Base-by-base conservation (phyloP, 192 early-diverging fungal genomes). In the Coemansia sp. region DNA sequence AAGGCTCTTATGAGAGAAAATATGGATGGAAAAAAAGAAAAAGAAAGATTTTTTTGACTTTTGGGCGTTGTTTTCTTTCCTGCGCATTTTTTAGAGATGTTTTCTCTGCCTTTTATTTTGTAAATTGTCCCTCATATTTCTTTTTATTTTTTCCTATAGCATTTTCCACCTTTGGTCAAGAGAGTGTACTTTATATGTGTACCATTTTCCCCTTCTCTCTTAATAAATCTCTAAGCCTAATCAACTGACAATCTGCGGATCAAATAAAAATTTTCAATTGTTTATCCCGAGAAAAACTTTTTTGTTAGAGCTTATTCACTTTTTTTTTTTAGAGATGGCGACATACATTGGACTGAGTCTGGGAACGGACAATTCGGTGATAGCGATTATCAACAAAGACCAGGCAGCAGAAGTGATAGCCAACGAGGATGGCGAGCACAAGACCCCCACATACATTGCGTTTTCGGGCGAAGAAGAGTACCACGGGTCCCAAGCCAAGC, bases 361-460 rank as follows among this genome's bases (percentile, higher is more conserved):
- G 81, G 92, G 92, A 70, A 90, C 85, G 51, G 80, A 86, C 70
- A 88, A 88, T 73, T 88, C 88, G 43, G 86, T 89, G 58, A 89
- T 94, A 69, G 87, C 89, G 52, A 87, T 90, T 65, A 82, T 91
- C 54, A 87, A 83, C 68, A 92, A 90, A 73, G 88, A 86, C 55
- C 57, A 62, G 46, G 57, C 66, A 28, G 68, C 88, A 30, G 92
- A 94, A 52, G 86, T 89, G 56, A 95, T 98, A 68, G 96, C 96
- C 63, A 97, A 98, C 82, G 93, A 94, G 78, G 96, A 98, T 63
- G 96, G 96, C 72, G 93, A 96, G 81, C 82, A 94, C 55, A 91
- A 91, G 76, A 96, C 94, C 64, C 91, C 96, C 35, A 86, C 92
- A 36, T 89, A 88, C 71, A 88, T 97, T 59, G 92, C 94, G 57